Evolutionary conservation across 2,329 filamentous ascomycete species (phyloP).

Genomic region (Ascochyta koolunga): DNA sequence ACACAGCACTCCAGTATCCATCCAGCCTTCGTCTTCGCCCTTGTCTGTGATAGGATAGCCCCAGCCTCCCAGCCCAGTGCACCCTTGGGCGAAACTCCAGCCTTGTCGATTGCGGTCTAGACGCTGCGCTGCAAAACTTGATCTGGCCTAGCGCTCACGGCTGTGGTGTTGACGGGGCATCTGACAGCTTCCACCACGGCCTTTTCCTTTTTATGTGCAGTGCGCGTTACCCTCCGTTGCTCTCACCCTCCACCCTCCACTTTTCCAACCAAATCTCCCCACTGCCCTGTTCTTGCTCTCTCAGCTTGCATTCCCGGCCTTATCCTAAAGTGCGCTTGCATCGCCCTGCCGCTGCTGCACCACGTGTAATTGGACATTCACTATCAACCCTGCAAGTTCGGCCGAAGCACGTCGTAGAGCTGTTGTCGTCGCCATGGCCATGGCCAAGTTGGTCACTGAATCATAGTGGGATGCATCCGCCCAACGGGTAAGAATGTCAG

Average conservation of each 20-base stretch:
- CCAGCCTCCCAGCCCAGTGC: conserved; percentile 9
- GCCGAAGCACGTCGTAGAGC: conserved; percentile 1
- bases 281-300: neutral
- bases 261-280: neutral
- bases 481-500: neutral
- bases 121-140: conserved; percentile 13
- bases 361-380: neutral
- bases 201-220: conserved; percentile 2
- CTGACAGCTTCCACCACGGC: conserved; percentile 13
- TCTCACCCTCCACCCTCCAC: conserved; percentile 14
- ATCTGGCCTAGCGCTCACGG: conserved; percentile 16
- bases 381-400: neutral
- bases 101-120: conserved; percentile 18
- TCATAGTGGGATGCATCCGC: neutral
- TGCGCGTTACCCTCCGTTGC: conserved; percentile 19
- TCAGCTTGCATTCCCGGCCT: neutral
- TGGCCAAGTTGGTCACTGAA: neutral
- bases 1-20: neutral
- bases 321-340: neutral
- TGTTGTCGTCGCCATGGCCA: neutral
- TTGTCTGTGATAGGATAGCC: conserved; percentile 11
- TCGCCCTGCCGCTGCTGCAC: neutral
- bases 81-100: conserved; percentile 10
- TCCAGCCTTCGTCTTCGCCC: neutral
- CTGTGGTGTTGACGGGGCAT: conserved; percentile 9